phyloP scores from a whole-genome alignment of 345 rosid species.

The Barbarea vulgaris region DNA sequence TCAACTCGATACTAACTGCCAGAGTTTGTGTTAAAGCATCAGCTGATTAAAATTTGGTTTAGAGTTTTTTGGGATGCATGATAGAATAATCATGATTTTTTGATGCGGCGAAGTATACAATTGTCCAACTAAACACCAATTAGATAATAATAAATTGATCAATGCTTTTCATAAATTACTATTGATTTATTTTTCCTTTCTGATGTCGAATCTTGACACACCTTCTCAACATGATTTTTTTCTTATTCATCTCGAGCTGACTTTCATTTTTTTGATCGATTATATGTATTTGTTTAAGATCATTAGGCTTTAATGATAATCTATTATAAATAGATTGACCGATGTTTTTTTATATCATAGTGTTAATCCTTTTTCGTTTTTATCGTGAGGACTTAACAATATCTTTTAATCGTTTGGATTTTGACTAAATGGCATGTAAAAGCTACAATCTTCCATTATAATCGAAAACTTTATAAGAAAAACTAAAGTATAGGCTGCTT shows the following conservation, averaged over 20 bases:
- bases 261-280: background rate
- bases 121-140: background rate
- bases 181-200: background rate
- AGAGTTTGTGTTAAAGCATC: background rate
- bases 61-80: constrained; percentile 20
- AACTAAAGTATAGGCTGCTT: background rate
- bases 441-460: constrained; percentile 17
- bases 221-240: background rate
- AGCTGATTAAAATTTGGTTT: background rate
- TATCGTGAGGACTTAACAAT: background rate
- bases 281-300: background rate
- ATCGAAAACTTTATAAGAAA: constrained; percentile 23
- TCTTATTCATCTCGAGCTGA: background rate
- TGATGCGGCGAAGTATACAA: background rate
- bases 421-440: constrained; percentile 24
- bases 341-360: background rate
- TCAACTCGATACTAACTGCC: background rate
- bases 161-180: background rate
- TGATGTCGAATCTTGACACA: background rate
- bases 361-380: background rate
- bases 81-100: background rate
- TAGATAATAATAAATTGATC: background rate
- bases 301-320: background rate
- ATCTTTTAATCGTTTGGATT: constrained; percentile 21
- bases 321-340: background rate